Conservation (phyloP, 208 protist species). For the Leishmania turanica region DNA sequence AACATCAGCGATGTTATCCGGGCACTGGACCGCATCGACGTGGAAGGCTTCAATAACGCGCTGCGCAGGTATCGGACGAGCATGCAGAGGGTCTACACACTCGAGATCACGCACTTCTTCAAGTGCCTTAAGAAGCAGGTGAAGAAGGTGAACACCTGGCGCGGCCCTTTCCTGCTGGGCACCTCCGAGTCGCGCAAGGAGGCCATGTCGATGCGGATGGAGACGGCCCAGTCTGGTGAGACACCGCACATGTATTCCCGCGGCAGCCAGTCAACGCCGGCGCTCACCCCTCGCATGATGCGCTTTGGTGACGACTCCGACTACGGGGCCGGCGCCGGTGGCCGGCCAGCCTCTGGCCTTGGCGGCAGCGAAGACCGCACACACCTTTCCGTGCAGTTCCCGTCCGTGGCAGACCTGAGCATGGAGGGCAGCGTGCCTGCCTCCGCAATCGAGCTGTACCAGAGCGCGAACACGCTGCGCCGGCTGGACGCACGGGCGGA, state of each 20-base stretch:
- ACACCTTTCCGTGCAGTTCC: slow-evolving; percentile 56
- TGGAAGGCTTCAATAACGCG: slow-evolving; percentile 64
- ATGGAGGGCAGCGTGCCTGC: slow-evolving; percentile 24
- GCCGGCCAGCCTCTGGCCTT: slow-evolving; percentile 9
- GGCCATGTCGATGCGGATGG: slow-evolving; percentile 45
- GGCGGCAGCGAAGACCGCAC: slow-evolving; percentile 26
- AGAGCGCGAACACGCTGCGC: slow-evolving; percentile 44
- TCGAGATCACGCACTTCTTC: slow-evolving; percentile 79
- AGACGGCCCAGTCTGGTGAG: slow-evolving; percentile 54
- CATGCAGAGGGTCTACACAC: slow-evolving; percentile 82
- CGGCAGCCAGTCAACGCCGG: slow-evolving; percentile 31
- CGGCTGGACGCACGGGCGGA: slow-evolving; percentile 38
- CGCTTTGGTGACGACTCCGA: slow-evolving; percentile 39
- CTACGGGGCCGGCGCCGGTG: slow-evolving; percentile 21
- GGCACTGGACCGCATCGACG: slow-evolving; percentile 67
- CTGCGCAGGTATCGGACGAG: slow-evolving; percentile 78
- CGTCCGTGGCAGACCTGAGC: slow-evolving; percentile 35
- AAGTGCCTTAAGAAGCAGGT: slow-evolving; percentile 63
- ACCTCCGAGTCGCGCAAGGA: slow-evolving; percentile 42
- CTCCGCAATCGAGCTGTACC: slow-evolving; percentile 51
- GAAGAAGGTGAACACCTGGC: slow-evolving; percentile 55
- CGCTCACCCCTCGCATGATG: slow-evolving; percentile 54
- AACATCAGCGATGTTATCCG: slow-evolving; percentile 69
- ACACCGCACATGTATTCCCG: slow-evolving; percentile 40
- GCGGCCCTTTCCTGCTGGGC: slow-evolving; percentile 60